Evolutionary conservation across 495 filamentous ascomycete species (phyloP).

Genomic region (Aspergillus avenaceus): DNA sequence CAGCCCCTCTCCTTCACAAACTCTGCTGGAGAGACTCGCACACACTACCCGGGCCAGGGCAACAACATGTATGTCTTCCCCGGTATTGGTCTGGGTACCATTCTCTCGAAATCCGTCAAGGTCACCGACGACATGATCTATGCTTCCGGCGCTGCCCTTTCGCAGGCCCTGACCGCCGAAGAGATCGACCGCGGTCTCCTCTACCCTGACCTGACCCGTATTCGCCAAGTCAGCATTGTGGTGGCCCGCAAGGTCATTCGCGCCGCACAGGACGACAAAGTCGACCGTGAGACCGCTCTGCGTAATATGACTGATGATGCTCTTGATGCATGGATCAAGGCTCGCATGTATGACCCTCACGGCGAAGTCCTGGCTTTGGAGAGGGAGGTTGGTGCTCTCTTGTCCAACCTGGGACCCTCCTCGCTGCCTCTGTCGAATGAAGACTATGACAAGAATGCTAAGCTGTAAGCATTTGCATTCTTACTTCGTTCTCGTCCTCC

Average conservation of each 20-base stretch:
- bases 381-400: slow-evolving; percentile 45
- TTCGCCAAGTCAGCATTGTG: slow-evolving; percentile 81
- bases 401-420: slow-evolving; percentile 37
- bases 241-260: slow-evolving; percentile 93
- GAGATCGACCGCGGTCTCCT: slow-evolving; percentile 80
- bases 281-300: slow-evolving; percentile 73
- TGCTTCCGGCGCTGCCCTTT: slow-evolving; percentile 78
- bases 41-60: slow-evolving; percentile 84
- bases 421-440: slow-evolving; percentile 27
- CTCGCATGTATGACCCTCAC: slow-evolving; percentile 78
- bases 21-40: slow-evolving; percentile 57
- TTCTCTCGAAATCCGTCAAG: slow-evolving; percentile 81
- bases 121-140: slow-evolving; percentile 95
- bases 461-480: slow-evolving; percentile 33
- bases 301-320: slow-evolving; percentile 70
- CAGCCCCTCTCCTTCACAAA: slow-evolving; percentile 59
- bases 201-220: slow-evolving; percentile 90
- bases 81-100: slow-evolving; percentile 90
- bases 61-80: slow-evolving; percentile 98
- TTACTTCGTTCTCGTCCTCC: slow-evolving; percentile 3
- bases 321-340: slow-evolving; percentile 74
- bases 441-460: slow-evolving; percentile 33
- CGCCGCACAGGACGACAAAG: slow-evolving; percentile 72
- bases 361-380: slow-evolving; percentile 55
- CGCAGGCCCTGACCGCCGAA: slow-evolving; percentile 69